Evolutionary conservation across 306 rosid species (phyloP).

Genomic region (Malus fusca): DNA sequence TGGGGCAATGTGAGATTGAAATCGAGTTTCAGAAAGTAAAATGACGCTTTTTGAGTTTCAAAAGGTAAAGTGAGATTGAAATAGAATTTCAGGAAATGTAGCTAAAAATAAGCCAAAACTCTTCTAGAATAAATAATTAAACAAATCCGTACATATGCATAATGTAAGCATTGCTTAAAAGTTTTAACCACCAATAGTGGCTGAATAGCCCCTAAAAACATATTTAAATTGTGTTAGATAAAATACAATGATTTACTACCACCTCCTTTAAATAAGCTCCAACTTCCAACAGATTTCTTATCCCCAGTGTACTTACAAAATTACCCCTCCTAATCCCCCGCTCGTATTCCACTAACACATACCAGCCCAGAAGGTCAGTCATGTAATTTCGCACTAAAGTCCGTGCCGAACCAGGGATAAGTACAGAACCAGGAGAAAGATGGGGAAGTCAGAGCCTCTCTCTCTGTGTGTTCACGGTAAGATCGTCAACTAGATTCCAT

Average conservation of each 20-base stretch:
- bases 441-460: conserved; percentile 13
- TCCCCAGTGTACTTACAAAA: conserved; percentile 12
- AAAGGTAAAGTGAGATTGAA: rapidly evolving
- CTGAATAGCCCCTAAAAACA: neutral
- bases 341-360: neutral
- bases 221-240: neutral
- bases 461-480: neutral
- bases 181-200: conserved; percentile 10
- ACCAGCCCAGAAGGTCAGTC: conserved; percentile 11
- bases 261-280: conserved; percentile 16
- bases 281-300: conserved; percentile 17
- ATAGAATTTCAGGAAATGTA: too few species aligned
- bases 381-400: conserved; percentile 15
- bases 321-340: neutral
- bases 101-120: neutral
- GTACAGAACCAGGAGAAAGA: conserved; percentile 3
- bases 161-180: conserved; percentile 20
- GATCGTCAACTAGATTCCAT: conserved; percentile 15
- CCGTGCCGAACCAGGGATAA: conserved; percentile 35
- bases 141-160: neutral
- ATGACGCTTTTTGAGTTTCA: too few species aligned
- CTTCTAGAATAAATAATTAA: neutral
- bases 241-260: neutral
- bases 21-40: too few species aligned
- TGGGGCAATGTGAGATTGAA: too few species aligned